Conservation (phyloP, 495 filamentous ascomycete species). For the Clohesyomyces aquaticus region DNA sequence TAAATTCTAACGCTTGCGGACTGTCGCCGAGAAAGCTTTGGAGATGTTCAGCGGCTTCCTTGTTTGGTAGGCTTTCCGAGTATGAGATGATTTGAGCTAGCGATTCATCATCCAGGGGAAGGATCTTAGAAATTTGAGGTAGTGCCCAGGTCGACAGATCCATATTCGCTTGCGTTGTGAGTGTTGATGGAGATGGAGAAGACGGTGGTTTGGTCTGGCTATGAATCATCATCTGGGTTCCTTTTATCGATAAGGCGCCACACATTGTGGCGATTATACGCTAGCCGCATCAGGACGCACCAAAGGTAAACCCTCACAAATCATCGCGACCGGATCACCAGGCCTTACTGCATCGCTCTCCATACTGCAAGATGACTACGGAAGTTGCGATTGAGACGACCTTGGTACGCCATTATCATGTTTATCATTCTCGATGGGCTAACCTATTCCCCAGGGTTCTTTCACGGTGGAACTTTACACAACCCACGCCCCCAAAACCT, state of each 20-base stretch:
- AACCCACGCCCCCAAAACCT: slow-evolving; percentile 79
- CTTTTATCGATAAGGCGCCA: not conserved
- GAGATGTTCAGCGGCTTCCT: slow-evolving; percentile 79
- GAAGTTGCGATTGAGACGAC: slow-evolving; percentile 78
- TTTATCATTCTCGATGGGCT: slow-evolving; percentile 14
- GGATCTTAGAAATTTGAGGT: slow-evolving; percentile 71
- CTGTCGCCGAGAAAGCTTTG: slow-evolving; percentile 88
- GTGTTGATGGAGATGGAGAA: not conserved
- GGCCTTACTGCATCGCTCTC: not conserved
- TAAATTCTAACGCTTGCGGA: slow-evolving; percentile 83
- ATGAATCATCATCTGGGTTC: not conserved
- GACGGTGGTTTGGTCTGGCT: not conserved
- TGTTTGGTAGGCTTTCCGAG: slow-evolving; percentile 69
- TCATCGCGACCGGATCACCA: not conserved
- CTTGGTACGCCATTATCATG: slow-evolving; percentile 60
- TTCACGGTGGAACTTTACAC: slow-evolving; percentile 91
- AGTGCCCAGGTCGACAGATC: slow-evolving; percentile 55
- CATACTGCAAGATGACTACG: slow-evolving; percentile 63
- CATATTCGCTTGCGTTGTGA: slow-evolving; percentile 20
- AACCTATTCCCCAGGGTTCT: slow-evolving; percentile 59
- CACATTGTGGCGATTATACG: slow-evolving; percentile 10
- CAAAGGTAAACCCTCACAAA: no score
- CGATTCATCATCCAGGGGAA: slow-evolving; percentile 83
- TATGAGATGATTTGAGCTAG: slow-evolving; percentile 82
- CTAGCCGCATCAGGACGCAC: no score